These are phyloP conservation scores for Globisporangium polare DNA, from an alignment of 352 stramenopile species.

Conservation along the genomic window DNA sequence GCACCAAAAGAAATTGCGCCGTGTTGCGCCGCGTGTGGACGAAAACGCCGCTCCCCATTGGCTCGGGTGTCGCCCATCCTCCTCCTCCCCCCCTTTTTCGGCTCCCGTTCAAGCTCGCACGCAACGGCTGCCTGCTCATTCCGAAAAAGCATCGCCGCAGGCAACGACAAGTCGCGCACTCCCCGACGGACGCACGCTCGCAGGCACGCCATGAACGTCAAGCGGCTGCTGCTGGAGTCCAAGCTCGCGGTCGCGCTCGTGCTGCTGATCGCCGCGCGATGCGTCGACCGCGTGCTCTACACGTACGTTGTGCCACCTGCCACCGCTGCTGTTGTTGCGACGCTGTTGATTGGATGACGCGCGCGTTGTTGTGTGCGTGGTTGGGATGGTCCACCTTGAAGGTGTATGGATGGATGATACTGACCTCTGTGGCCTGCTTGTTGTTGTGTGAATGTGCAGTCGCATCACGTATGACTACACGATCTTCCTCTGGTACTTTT, in stretches of 20 bases:
- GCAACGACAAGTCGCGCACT: background rate
- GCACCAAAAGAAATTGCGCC: constrained; percentile 9
- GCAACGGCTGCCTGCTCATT: constrained; percentile 1
- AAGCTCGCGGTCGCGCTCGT: constrained; percentile 78
- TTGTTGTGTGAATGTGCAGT: constrained; percentile 24
- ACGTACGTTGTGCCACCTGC: constrained; percentile 45
- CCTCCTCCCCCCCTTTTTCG: background rate
- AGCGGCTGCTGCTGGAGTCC: constrained; percentile 77
- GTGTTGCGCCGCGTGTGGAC: constrained; percentile 3
- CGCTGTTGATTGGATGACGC: background rate
- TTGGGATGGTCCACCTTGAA: background rate
- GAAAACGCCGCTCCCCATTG: background rate
- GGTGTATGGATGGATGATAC: background rate
- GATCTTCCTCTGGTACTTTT: constrained; percentile 87
- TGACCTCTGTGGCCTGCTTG: constrained; percentile 1
- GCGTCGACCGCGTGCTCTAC: constrained; percentile 82
- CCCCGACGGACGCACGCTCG: background rate
- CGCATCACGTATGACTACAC: constrained; percentile 87
- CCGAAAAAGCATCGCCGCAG: constrained; percentile 3
- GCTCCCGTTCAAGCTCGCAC: too few relatives aligned
- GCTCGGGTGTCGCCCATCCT: background rate
- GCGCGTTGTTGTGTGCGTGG: background rate
- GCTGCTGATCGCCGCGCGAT: constrained; percentile 73
- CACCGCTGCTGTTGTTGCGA: background rate
- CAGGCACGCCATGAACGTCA: constrained; percentile 46